phyloP scores from a whole-genome alignment of 805 yeast genomes.

The Lipomyces yamadae region DNA sequence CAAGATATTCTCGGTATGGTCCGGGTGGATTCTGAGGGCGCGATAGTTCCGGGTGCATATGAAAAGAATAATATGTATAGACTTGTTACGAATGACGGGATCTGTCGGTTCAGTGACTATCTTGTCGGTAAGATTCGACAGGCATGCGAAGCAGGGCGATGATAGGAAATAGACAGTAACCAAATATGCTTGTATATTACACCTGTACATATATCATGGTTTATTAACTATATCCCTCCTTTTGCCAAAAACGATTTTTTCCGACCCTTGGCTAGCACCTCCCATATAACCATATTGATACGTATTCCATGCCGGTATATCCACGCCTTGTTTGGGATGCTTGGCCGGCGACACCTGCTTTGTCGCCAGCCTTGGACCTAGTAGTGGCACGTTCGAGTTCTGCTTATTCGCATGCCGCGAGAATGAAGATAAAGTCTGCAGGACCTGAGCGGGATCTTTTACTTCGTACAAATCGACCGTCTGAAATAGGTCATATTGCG shows the following conservation, averaged over 20 bases:
- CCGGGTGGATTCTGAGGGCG: conserved; percentile 59
- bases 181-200: background rate
- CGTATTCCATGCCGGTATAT: conserved; percentile 58
- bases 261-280: conserved; percentile 55
- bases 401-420: conserved; percentile 68
- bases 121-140: conserved; percentile 51
- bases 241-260: conserved; percentile 60
- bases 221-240: conserved; percentile 52
- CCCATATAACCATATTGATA: conserved; percentile 63
- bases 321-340: conserved; percentile 60
- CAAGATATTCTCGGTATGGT: conserved; percentile 76
- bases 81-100: conserved; percentile 55
- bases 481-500: conserved; percentile 80
- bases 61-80: conserved; percentile 66
- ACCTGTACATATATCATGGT: conserved; percentile 13
- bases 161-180: background rate
- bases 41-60: conserved; percentile 59
- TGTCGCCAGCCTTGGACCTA: conserved; percentile 62
- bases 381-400: conserved; percentile 55
- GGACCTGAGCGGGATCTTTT: conserved; percentile 77
- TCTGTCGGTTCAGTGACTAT: conserved; percentile 58
- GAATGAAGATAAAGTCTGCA: conserved; percentile 73
- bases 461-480: conserved; percentile 75
- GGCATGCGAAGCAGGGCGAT: conserved; percentile 40
- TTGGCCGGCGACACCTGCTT: conserved; percentile 54